Evolutionary conservation across 78 protist species (phyloP), one percentile per base, ranked within the genome.

Genomic region (Acrasis kona): DNA sequence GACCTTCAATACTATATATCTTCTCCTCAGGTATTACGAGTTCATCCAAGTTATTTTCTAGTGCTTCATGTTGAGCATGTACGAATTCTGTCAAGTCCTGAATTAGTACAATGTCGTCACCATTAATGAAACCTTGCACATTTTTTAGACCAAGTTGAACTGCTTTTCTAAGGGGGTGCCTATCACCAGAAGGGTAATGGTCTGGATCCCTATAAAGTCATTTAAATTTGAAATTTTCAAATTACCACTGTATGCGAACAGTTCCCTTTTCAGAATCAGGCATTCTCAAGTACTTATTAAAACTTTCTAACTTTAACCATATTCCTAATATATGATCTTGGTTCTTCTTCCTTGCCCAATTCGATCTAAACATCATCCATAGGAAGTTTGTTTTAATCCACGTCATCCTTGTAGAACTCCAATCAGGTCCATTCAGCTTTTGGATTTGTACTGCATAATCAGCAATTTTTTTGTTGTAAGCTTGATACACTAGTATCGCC

Each of bases 321-420:
- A 82, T 83, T n/a, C 39, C 75, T 39, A 82, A 76, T 31, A 68
- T 40, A 3, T 70, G 79, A 10, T 5, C 64, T 36, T 83, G 87
- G 70, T 78, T 83, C 8, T 28, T 36, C 41, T 83, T 83, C 3
- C 41, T 2, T 10, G 74, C 82, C 70, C 70, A 83, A 1, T 82
- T 82, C 34, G 67, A 83, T 30, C 87, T n/a, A 40, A 72, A 83
- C 78, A 72, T 40, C 82, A 83, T 70, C 87, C 87, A 83, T n/a
- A 66, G 77, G 28, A 83, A 83, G 27, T 71, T 74, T 2, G 87
- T 42, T 36, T 83, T 83, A n/a, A 83, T 79, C 87, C 87, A 83
- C 34, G 87, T 83, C 87, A 83, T 83, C 5, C 87, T 5, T n/a
- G 10, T 39, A 31, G 81, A 28, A 41, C 2, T 10, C 39, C 37